Base-by-base conservation (phyloP, 1,284 basidiomycete species). In the Fistulinella cinereoalba region DNA sequence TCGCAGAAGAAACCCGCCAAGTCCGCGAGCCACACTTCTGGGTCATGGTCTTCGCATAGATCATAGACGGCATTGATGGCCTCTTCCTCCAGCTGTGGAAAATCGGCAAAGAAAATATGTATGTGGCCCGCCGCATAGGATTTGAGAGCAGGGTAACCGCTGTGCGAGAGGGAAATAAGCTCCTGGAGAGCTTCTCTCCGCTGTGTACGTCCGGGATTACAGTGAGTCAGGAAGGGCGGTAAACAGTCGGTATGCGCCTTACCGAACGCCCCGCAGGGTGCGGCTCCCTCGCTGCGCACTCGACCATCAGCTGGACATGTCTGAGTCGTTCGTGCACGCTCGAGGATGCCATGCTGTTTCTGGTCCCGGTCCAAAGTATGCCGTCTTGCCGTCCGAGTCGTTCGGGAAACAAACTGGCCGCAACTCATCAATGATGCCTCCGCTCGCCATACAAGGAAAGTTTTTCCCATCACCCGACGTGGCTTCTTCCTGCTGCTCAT, bases 61-160 rank as follows among this genome's bases (percentile, higher is more conserved):
- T 87, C 84, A 56, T 87, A 88, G 19, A 87, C 74, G 18, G 82
- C 80, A 54, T 87, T 83, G 56, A 87, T 84, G 6, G 81, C 81
- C 23, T 77, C 77, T 55, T 88, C 85, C 61, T 85, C 82, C 15
- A 83, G 67, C 37, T 85, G 83, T 1, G 79, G 77, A 56, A 85
- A 84, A 61, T 83, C 77, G 53, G 68, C 75, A 66, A 86, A 80
- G 58, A 81, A 81, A 37, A 67, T 56, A 41, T 72, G 75, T 49
- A 87, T 75, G 46, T 79, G 75, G 22, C 68, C 66, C 1, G 84
- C 83, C 1, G 81, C 81, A 19, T 80, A 67, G 24, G 72, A 73
- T 57, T 84, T 85, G 48, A 66, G 55, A 36, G 43, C 16, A 3
- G 60, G 44, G 25, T 65, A 39, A 22, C 41, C 43, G 6, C 57